phyloP scores from a whole-genome alignment of 129 eudicot genomes.

The Calendula officinalis region DNA sequence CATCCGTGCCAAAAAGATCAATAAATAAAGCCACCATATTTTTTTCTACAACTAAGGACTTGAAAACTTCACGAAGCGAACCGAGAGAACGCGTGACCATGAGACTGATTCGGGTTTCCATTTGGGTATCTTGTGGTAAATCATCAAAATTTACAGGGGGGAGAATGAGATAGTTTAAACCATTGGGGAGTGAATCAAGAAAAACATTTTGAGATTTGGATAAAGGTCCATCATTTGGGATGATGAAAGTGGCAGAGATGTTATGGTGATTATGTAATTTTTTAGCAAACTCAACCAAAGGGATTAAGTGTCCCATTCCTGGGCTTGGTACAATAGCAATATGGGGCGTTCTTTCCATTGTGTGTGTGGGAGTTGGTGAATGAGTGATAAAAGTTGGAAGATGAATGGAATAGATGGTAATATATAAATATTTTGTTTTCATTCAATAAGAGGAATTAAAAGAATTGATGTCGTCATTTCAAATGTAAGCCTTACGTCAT shows the following conservation, averaged over 20 bases:
- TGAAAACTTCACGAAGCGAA: constrained; percentile 25
- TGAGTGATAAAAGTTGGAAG: constrained; percentile 5
- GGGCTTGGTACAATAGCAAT: constrained; percentile 52
- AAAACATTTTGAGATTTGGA: constrained; percentile 32
- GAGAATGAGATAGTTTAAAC: constrained; percentile 35
- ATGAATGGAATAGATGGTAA: constrained; percentile 22
- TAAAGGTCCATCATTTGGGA: constrained; percentile 52
- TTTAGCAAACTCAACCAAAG: constrained; percentile 51
- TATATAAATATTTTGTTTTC: constrained; percentile 13
- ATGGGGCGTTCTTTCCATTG: constrained; percentile 41
- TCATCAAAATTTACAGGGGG: constrained; percentile 47
- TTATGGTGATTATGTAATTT: constrained; percentile 26
- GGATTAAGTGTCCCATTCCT: constrained; percentile 72
- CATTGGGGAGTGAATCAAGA: constrained; percentile 44
- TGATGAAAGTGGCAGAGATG: constrained; percentile 40
- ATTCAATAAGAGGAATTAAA: background rate
- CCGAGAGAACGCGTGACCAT: constrained; percentile 39
- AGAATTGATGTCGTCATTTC: constrained; percentile 26
- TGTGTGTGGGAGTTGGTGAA: background rate
- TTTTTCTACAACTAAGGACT: constrained; percentile 17
- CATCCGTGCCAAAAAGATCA: constrained; percentile 52
- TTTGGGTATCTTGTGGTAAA: constrained; percentile 24
- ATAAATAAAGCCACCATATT: constrained; percentile 35
- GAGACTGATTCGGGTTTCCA: constrained; percentile 46
- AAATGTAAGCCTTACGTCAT: constrained; percentile 31